Evolutionary conservation across 2,329 filamentous ascomycete species (phyloP).

Genomic region (Pseudocercospora vitis): DNA sequence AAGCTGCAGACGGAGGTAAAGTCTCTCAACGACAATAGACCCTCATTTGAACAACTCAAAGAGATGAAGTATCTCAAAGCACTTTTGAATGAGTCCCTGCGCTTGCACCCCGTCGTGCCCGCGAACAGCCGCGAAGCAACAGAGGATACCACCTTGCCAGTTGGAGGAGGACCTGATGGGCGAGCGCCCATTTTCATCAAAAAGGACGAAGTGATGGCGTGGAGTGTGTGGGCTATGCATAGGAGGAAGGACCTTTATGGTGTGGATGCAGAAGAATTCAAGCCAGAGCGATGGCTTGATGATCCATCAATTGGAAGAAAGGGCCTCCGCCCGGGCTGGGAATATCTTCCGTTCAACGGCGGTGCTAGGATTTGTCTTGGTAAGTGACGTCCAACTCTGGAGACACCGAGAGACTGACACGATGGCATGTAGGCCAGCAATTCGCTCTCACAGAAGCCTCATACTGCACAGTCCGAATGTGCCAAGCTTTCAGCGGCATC

Average conservation of each 20-base stretch:
- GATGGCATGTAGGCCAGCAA: conserved; percentile 54
- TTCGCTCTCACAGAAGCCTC: conserved; percentile 76
- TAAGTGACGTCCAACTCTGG: not conserved
- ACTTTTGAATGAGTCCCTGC: conserved; percentile 73
- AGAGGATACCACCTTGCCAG: conserved; percentile 71
- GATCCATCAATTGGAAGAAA: conserved; percentile 33
- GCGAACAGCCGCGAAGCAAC: conserved; percentile 75
- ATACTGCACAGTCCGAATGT: conserved; percentile 69
- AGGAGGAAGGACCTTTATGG: conserved; percentile 58
- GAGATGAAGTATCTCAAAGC: conserved; percentile 49
- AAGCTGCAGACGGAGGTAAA: conserved; percentile 36
- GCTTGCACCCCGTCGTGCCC: conserved; percentile 75
- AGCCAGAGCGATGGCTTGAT: conserved; percentile 42
- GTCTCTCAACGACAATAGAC: conserved; percentile 36
- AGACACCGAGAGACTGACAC: not conserved
- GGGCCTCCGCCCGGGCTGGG: conserved; percentile 38
- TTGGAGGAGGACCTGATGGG: conserved; percentile 57
- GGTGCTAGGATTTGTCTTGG: conserved; percentile 37
- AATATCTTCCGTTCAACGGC: conserved; percentile 42
- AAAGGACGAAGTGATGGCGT: conserved; percentile 65
- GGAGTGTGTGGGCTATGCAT: conserved; percentile 72
- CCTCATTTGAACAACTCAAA: conserved; percentile 43
- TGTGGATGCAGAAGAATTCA: conserved; percentile 45
- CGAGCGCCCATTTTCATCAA: conserved; percentile 62
- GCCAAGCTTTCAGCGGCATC: conserved; percentile 65